Percentiles rank a stretch among this genome's conserved stretches.
Conservation (phyloP, 179 eudicot species). For the Heliamphora pulchella region DNA sequence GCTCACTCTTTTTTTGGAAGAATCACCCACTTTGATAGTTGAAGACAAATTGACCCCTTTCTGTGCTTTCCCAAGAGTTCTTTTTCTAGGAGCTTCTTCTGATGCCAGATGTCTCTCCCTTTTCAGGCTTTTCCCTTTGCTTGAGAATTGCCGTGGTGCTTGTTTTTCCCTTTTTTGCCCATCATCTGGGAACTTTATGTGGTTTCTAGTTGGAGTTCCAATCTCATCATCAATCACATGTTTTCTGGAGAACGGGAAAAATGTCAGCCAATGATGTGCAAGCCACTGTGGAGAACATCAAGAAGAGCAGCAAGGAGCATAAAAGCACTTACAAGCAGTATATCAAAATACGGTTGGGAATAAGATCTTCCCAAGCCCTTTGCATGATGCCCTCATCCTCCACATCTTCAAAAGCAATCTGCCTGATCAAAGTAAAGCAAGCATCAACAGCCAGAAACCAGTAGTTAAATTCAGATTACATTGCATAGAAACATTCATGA, state of each 20-base stretch:
- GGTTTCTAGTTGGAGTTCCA: conserved; percentile 51
- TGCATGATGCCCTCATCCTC: conserved; percentile 35
- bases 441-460: background rate
- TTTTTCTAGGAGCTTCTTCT: conserved; percentile 24
- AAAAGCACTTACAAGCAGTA: conserved; percentile 77
- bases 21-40: conserved; percentile 14
- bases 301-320: background rate
- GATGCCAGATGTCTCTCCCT: conserved; percentile 19
- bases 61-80: conserved; percentile 21
- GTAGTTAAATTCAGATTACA: conserved; percentile 1
- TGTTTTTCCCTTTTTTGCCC: conserved; percentile 20
- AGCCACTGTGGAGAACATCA: background rate
- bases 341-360: conserved; percentile 72
- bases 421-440: conserved; percentile 35
- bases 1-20: conserved; percentile 19
- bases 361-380: conserved; percentile 85
- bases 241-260: conserved; percentile 37
- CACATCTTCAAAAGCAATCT: conserved; percentile 47
- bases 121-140: conserved; percentile 11
- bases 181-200: conserved; percentile 35
- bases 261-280: background rate
- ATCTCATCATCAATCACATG: conserved; percentile 56
- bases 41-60: conserved; percentile 14
- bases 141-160: conserved; percentile 14
- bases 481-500: background rate